A percentile compares a stretch with the other conserved stretches of the same genome.
Evolutionary conservation across 164 flowering plant species (phyloP).

Genomic region (Amborella trichopoda): DNA sequence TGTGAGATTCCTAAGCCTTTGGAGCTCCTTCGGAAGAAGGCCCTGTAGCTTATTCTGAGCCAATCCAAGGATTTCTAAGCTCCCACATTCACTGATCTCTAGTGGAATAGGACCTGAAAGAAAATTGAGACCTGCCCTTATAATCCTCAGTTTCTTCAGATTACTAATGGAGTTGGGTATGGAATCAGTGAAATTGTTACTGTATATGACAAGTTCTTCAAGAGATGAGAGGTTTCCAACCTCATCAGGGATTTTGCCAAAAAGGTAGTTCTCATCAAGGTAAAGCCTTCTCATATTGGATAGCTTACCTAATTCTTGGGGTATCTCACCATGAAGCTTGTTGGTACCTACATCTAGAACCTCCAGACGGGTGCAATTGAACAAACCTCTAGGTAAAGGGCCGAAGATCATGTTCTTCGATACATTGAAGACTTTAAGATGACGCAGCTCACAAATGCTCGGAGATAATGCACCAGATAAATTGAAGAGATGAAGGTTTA

Average conservation of each 20-base stretch:
- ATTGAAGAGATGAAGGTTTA: conserved; percentile 21
- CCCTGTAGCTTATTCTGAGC: conserved; percentile 70
- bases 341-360: conserved; percentile 43
- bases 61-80: conserved; percentile 57
- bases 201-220: conserved; percentile 54
- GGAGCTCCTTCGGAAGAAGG: conserved; percentile 56
- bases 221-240: conserved; percentile 54
- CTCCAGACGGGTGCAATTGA: conserved; percentile 20
- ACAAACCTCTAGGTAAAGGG: conserved; percentile 26
- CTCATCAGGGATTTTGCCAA: conserved; percentile 66
- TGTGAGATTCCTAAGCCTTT: conserved; percentile 48
- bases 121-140: conserved; percentile 81
- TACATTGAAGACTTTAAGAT: conserved; percentile 22
- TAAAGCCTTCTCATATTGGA: conserved; percentile 24
- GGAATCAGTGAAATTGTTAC: conserved; percentile 63
- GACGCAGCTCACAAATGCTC: conserved; percentile 23
- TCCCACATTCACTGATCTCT: conserved; percentile 52
- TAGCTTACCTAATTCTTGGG: conserved; percentile 18
- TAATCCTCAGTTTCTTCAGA: conserved; percentile 43
- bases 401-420: conserved; percentile 44
- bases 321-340: conserved; percentile 31
- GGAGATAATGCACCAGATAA: conserved; percentile 42
- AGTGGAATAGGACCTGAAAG: conserved; percentile 65
- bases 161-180: conserved; percentile 70
- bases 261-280: conserved; percentile 53